A percentile compares a stretch with the other conserved stretches of the same genome.
These are phyloP conservation scores for Termitomyces sp. DNA, from an alignment of 768 basidiomycete species.

Conservation along the genomic window DNA sequence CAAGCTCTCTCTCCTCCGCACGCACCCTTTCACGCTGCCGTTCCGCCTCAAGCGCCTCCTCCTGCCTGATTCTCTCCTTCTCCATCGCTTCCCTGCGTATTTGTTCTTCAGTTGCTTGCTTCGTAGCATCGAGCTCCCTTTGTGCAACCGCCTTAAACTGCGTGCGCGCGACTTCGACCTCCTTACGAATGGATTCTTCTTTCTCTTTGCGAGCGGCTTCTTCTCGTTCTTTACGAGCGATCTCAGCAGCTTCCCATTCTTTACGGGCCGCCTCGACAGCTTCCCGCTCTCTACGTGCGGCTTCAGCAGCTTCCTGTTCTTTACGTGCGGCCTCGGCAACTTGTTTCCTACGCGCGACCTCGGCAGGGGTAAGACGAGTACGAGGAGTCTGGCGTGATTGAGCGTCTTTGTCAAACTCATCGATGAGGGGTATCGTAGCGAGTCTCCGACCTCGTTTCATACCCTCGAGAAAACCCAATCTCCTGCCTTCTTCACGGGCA, in stretches of 20 bases:
- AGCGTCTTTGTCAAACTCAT: slow-evolving; percentile 3
- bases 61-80: slow-evolving; percentile 6
- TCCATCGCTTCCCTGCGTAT: slow-evolving; percentile 1
- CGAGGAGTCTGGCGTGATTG: background rate
- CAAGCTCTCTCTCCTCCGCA: slow-evolving; percentile 11
- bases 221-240: background rate
- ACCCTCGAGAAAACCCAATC: slow-evolving; percentile 39
- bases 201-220: background rate
- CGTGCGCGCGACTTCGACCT: too few relatives aligned
- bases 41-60: slow-evolving; percentile 5
- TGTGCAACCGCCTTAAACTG: background rate
- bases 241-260: background rate
- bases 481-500: slow-evolving; percentile 53
- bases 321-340: background rate
- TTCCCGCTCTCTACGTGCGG: background rate
- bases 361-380: background rate
- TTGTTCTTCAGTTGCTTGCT: slow-evolving; percentile 1
- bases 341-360: background rate
- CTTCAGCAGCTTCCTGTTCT: background rate
- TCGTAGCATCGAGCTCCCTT: background rate
- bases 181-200: too few relatives aligned
- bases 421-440: slow-evolving; percentile 10
- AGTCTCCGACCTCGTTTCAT: slow-evolving; percentile 38
- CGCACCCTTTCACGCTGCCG: slow-evolving; percentile 5
- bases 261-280: background rate